Base-by-base conservation (phyloP, 805 yeast species). In the Millerozyma acaciae region DNA sequence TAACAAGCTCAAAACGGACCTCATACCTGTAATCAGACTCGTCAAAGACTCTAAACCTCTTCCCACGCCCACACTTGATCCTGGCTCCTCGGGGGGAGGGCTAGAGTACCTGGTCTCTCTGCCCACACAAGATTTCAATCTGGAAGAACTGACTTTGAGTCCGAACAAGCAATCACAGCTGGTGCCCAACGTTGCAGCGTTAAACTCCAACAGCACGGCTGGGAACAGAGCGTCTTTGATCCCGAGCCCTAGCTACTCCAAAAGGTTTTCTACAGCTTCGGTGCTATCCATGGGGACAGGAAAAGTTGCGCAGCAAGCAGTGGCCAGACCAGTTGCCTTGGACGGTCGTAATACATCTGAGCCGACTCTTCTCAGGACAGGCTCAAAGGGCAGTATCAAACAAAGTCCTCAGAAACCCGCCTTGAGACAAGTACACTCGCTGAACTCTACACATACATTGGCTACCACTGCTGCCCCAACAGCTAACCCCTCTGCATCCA, bases 21-120 rank as follows among this genome's bases (percentile, higher is more conserved):
- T 82, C 44, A 59, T 78, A 26, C 89, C 88, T 1, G 68, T 80
- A 6, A 67, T 79, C 35, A 69, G 80, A 36, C 62, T 74, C 30
- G 63, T 74, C 28, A 82, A 82, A 47, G 88, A 82, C 53, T 58
- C 74, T 42, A 72, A 76, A 46, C 87, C 86, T 4, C 62, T 81
- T 32, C 87, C 87, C 0, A 75, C 82, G 0, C 87, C 84, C 5
- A 71, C 75, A 1, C 53, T 65, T 26, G 73, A 52, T 41, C 71
- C 72, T 1, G 69, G 70, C 1, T 47, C 13, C 7, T 15, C 26
- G 6, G 13, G 17, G 20, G 28, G 12, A 10, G 22, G 16, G 22
- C 12, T 9, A n/a, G n/a, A n/a, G n/a, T n/a, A n/a, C 44, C n/a
- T n/a, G n/a, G n/a, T n/a, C n/a, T n/a, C n/a, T n/a, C n/a, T n/a